Evolutionary conservation across 2,329 filamentous ascomycete genomes (phyloP).

Genomic region (Madurella mycetomatis): DNA sequence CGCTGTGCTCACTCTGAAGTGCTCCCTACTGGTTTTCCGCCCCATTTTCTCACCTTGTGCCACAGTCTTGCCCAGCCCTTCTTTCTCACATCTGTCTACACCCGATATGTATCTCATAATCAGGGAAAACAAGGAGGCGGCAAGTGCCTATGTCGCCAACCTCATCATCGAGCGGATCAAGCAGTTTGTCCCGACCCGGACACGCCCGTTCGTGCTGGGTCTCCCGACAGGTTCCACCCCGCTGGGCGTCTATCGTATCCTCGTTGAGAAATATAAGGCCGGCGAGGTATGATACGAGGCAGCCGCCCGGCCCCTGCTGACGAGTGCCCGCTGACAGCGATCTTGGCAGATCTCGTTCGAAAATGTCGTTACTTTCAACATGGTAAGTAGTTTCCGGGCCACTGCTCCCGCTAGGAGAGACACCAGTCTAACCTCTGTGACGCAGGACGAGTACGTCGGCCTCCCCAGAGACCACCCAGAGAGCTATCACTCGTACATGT

Average conservation of each 20-base stretch:
- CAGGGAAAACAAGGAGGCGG: constrained; percentile 57
- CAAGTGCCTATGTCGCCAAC: constrained; percentile 65
- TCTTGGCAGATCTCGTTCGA: constrained; percentile 38
- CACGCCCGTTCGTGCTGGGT: constrained; percentile 66
- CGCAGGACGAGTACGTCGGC: constrained; percentile 71
- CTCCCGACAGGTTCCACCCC: constrained; percentile 70
- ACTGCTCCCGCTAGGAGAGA: not conserved
- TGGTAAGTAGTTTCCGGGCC: constrained; percentile 23
- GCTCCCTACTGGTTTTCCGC: not conserved
- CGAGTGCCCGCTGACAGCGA: not conserved
- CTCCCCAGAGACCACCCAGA: constrained; percentile 70
- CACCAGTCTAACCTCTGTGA: constrained; percentile 34
- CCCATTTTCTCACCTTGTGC: not conserved
- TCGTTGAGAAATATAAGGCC: constrained; percentile 59
- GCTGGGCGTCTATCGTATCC: constrained; percentile 62
- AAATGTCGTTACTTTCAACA: constrained; percentile 69
- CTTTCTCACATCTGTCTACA: not conserved
- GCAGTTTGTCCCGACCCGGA: constrained; percentile 58
- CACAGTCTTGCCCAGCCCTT: not conserved
- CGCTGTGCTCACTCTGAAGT: too few relatives aligned
- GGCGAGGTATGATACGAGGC: constrained; percentile 37
- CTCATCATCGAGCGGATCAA: constrained; percentile 72
- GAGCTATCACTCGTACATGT: constrained; percentile 80
- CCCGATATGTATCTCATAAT: constrained; percentile 66
- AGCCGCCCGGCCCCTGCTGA: too few relatives aligned